Percentiles rank a stretch among this genome's conserved stretches.
These are phyloP conservation scores for Moesziomyces aphidis DNA, from an alignment of 1,284 basidiomycete species.

Conservation along the genomic window DNA sequence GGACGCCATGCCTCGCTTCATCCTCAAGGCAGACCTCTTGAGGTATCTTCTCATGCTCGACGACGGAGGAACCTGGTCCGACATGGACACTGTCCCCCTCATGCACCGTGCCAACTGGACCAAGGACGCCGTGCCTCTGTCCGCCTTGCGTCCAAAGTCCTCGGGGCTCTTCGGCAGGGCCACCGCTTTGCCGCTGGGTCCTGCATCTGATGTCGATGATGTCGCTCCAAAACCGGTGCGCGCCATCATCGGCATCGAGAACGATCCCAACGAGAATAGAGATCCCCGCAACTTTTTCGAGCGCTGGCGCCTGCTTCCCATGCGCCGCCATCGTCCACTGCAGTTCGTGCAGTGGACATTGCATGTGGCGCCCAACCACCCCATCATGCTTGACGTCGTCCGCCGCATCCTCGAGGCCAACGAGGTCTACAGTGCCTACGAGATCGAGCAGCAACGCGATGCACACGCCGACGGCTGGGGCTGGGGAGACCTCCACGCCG, in stretches of 20 bases:
- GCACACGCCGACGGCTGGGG: constrained; percentile 40
- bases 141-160: constrained; percentile 16
- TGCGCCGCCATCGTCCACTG: constrained; percentile 31
- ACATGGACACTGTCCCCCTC: constrained; percentile 54
- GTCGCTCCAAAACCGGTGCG: constrained; percentile 24
- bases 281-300: constrained; percentile 37
- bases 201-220: background rate
- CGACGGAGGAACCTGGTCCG: constrained; percentile 52
- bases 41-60: constrained; percentile 49
- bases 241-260: constrained; percentile 48
- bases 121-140: constrained; percentile 34
- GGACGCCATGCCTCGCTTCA: constrained; percentile 46
- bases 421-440: constrained; percentile 30
- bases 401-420: constrained; percentile 33
- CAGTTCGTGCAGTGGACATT: constrained; percentile 53
- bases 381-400: constrained; percentile 47
- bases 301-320: constrained; percentile 26
- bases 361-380: constrained; percentile 39
- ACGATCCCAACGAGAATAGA: constrained; percentile 36
- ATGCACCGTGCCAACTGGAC: constrained; percentile 43
- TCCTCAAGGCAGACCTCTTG: constrained; percentile 52
- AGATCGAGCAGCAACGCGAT: constrained; percentile 31
- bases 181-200: background rate
- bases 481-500: constrained; percentile 25
- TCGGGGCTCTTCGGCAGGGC: constrained; percentile 27